Evolutionary conservation across 2,329 filamentous ascomycete genomes (phyloP), one percentile per base, ranked within the genome.

Genomic region (Dryadomyces quercus-mongolicae): DNA sequence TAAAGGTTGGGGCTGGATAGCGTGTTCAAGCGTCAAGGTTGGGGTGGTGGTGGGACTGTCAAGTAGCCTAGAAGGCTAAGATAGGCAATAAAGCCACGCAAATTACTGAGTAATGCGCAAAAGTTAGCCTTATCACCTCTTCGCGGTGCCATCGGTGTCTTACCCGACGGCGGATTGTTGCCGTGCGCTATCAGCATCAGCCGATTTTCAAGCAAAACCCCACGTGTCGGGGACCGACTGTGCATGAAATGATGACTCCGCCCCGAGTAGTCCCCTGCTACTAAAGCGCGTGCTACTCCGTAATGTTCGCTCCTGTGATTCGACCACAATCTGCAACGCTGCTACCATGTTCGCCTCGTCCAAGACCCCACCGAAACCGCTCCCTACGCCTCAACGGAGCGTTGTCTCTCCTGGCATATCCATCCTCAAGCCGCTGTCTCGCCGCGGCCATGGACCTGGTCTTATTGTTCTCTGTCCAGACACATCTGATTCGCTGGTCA

Each of bases 391-490:
- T 1, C n/a, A 22, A 12, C 49, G 51, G 7, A 34, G 8, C 5
- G n/a, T 16, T 13, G 34, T 55, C 2, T 15, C 42, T 8, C 44
- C 49, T 2, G 55, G 53, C 48, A 16, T 57, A 18, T 31, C 49
- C 6, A 10, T 57, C 16, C 47, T 57, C 38, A 46, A 51, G 34
- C 55, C 55, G 16, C 47, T 57, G 6, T 47, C 49, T 7, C 49
- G 50, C 15, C 36, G 42, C 5, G 55, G 55, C 44, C 15, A 49
- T 13, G 55, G 55, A 1, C 55, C 55, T 2, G 55, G 56, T 1
- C 50, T 57, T 1, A 21, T 57, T 4, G 46, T 57, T 6, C 42
- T 57, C 1, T 53, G 49, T 10, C 51, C 51, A 12, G 40, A 54
- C 1, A 49, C 53, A 5, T 3, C 56, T 2, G 49, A 57, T 8